Base-by-base conservation (phyloP, 208 protist genomes). In the Spongospora subterranea region DNA sequence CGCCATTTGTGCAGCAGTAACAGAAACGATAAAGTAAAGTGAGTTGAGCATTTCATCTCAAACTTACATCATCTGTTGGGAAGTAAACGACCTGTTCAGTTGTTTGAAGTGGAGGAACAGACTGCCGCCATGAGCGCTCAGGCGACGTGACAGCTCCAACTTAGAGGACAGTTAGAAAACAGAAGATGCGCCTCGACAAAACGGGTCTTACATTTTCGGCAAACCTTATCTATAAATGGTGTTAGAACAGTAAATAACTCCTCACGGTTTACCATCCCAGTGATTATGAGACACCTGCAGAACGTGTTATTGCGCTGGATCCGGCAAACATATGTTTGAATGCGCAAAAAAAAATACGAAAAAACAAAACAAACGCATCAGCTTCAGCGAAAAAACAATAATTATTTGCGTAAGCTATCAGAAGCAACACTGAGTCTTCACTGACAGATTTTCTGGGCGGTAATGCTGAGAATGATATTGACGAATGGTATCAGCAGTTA, bases 391-490 rank as follows among this genome's bases (percentile, higher is more conserved):
- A n/a, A 60, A 60, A 24, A 60, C 50, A 60, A 24, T 29, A 60
- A 60, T 29, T 60, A 24, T 60, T 60, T 60, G 50, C 50, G 50
- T n/a, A n/a, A n/a, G n/a, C n/a, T n/a, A n/a, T n/a, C n/a, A n/a
- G n/a, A n/a, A n/a, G n/a, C n/a, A n/a, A n/a, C n/a, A n/a, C n/a
- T n/a, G n/a, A n/a, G n/a, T n/a, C 6, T 60, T 60, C 24, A 29
- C 6, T 0, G n/a, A 46, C 64, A 92, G 39, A 88, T 93, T 93
- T 46, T 92, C 89, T 0, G 92, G 90, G 0, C 89, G 88, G 54
- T 93, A 93, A 41, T 91, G 82, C 11, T 64, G n/a, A 17, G 32
- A 20, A 82, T 93, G 92, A 89, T 93, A 92, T 0, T 92, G 77
- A n/a, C 53, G 38, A 64, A 92, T 88, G 32, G 65, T 92, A 64